Conservation (phyloP, 305 asterid genomes). For the Solanum hybrid region DNA sequence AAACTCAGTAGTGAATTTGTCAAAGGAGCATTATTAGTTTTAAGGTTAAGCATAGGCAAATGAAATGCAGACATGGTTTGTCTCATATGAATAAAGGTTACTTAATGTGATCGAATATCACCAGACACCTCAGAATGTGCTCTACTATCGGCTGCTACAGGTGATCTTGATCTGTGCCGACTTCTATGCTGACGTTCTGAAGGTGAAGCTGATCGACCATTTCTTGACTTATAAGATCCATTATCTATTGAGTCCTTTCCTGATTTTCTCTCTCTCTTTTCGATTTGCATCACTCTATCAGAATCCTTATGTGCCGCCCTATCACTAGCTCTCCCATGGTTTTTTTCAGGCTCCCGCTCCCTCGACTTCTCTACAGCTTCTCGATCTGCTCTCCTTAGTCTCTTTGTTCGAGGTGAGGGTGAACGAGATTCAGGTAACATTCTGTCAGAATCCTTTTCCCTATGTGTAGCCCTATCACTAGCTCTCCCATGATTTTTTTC, state of each 20-base stretch:
- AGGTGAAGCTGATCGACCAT: slow-evolving; percentile 47
- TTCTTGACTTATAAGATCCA: slow-evolving; percentile 48
- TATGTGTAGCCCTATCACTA: slow-evolving; percentile 32
- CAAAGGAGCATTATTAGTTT: not conserved
- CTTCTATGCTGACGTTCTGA: slow-evolving; percentile 44
- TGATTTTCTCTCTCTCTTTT: slow-evolving; percentile 30
- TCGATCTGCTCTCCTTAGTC: slow-evolving; percentile 53
- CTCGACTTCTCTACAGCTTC: slow-evolving; percentile 30
- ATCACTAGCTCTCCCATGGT: slow-evolving; percentile 35
- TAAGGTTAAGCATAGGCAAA: not conserved
- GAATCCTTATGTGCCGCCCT: slow-evolving; percentile 28
- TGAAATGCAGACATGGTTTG: not conserved
- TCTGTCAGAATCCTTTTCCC: slow-evolving; percentile 42
- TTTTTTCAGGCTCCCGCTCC: slow-evolving; percentile 19
- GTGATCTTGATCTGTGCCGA: slow-evolving; percentile 70
- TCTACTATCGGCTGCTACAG: slow-evolving; percentile 41
- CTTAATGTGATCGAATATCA: slow-evolving; percentile 41
- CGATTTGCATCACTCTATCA: slow-evolving; percentile 31
- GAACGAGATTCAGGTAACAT: slow-evolving; percentile 19
- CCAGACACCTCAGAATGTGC: slow-evolving; percentile 83
- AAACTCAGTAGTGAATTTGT: not conserved
- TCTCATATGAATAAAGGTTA: not conserved
- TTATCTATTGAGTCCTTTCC: slow-evolving; percentile 47
- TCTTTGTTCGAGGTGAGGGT: slow-evolving; percentile 69
- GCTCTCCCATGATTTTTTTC: slow-evolving; percentile 31